Evolutionary conservation across 768 basidiomycete species (phyloP).

Genomic region (Tephrocybe rancida): DNA sequence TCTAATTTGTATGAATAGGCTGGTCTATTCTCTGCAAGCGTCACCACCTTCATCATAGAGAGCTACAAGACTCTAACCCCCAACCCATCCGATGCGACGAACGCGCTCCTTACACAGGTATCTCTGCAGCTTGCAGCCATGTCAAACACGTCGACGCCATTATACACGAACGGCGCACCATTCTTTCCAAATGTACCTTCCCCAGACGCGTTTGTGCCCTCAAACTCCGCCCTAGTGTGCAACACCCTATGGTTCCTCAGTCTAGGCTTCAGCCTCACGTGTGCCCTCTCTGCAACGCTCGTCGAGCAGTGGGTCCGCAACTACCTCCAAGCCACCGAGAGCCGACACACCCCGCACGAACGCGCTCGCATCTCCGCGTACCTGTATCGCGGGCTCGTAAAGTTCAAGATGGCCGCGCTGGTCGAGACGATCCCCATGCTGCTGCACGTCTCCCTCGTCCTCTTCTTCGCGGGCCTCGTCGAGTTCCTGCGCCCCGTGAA

Average conservation of each 20-base stretch:
- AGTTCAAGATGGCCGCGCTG: conserved; percentile 38
- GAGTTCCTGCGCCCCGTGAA: conserved; percentile 44
- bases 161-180: background rate
- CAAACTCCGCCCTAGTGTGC: conserved; percentile 33
- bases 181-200: background rate
- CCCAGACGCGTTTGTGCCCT: conserved; percentile 22
- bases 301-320: conserved; percentile 52
- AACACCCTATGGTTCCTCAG: conserved; percentile 51
- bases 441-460: conserved; percentile 48
- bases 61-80: conserved; percentile 37
- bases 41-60: conserved; percentile 42
- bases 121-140: conserved; percentile 28
- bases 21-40: conserved; percentile 41
- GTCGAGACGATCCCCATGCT: conserved; percentile 46
- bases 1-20: conserved; percentile 23
- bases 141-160: conserved; percentile 15
- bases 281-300: conserved; percentile 45
- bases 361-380: conserved; percentile 44
- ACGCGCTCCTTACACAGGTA: conserved; percentile 32
- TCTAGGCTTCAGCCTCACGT: conserved; percentile 41
- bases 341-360: conserved; percentile 34
- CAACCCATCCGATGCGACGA: conserved; percentile 25
- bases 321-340: conserved; percentile 36
- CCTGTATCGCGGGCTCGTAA: conserved; percentile 38
- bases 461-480: conserved; percentile 53